Percentiles rank a stretch among this genome's conserved stretches.
These are phyloP conservation scores for Fusarium sp. DNA, from an alignment of 2,329 filamentous ascomycete species.

Conservation along the genomic window DNA sequence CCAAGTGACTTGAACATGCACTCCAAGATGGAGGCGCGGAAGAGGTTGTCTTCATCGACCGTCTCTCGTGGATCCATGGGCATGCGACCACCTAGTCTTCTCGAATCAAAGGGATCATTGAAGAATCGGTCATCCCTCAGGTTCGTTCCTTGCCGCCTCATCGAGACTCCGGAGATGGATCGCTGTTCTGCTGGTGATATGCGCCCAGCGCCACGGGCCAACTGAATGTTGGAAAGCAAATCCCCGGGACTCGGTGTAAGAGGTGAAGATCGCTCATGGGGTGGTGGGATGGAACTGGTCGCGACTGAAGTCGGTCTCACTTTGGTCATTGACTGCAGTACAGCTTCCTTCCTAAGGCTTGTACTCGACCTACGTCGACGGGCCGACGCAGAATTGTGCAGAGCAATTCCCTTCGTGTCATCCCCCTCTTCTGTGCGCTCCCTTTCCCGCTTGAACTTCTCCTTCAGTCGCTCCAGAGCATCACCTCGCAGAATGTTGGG, in stretches of 20 bases:
- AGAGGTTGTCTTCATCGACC: constrained; percentile 86
- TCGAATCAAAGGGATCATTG: constrained; percentile 68
- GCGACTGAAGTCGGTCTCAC: constrained; percentile 58
- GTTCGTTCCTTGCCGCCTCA: constrained; percentile 53
- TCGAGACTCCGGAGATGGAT: constrained; percentile 31
- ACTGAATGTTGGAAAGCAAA: constrained; percentile 80
- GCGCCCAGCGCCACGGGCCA: constrained; percentile 69
- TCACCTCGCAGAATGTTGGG: constrained; percentile 90
- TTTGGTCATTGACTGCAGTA: constrained; percentile 72
- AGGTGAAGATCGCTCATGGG: constrained; percentile 55
- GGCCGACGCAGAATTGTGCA: constrained; percentile 80
- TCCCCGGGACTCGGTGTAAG: constrained; percentile 77
- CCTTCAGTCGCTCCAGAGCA: constrained; percentile 84
- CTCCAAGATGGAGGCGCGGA: constrained; percentile 89
- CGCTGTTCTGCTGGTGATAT: constrained; percentile 40
- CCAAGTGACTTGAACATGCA: constrained; percentile 97
- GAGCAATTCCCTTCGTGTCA: constrained; percentile 85
- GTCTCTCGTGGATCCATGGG: constrained; percentile 79
- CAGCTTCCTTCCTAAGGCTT: constrained; percentile 81
- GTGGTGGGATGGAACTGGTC: constrained; percentile 53
- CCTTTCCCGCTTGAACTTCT: constrained; percentile 88
- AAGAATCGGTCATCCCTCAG: constrained; percentile 63
- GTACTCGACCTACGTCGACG: constrained; percentile 78
- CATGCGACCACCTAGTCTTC: constrained; percentile 58
- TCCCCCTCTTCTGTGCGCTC: constrained; percentile 86